Evolutionary conservation across 371 early-diverging fungal species (phyloP).

Genomic region (Rhizopus delemar): DNA sequence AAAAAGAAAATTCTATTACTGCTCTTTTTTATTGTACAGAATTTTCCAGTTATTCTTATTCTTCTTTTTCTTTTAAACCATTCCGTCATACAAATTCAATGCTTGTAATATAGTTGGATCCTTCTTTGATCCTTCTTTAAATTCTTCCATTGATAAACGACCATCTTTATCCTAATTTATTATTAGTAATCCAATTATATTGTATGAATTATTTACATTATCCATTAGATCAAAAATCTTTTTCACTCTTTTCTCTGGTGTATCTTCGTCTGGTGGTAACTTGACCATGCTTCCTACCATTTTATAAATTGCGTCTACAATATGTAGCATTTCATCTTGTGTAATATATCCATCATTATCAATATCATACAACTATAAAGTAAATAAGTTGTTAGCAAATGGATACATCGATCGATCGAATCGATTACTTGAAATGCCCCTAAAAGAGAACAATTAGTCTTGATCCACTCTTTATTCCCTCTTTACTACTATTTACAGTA

Average conservation of each 20-base stretch:
- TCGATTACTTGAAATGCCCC: constrained; percentile 45
- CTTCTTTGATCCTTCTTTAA: constrained; percentile 85
- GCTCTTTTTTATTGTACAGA: not conserved
- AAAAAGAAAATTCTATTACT: not conserved
- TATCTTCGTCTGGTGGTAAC: constrained; percentile 87
- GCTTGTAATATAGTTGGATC: constrained; percentile 91
- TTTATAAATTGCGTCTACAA: constrained; percentile 92
- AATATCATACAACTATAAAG: constrained; percentile 82
- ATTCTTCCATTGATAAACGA: constrained; percentile 79
- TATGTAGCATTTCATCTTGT: constrained; percentile 84
- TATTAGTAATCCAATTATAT: not conserved
- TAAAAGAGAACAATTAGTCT: constrained; percentile 5
- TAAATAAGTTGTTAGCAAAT: not conserved
- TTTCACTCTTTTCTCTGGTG: constrained; percentile 89
- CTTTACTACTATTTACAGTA: constrained; percentile 55
- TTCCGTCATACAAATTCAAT: constrained; percentile 82
- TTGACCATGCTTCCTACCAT: constrained; percentile 93
- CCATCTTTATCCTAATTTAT: constrained; percentile 70
- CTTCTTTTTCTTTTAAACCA: constrained; percentile 54
- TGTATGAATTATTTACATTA: constrained; percentile 43
- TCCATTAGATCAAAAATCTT: constrained; percentile 93
- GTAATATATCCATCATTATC: constrained; percentile 89
- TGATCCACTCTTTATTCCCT: not conserved
- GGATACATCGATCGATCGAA: not conserved
- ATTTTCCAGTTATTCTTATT: too few relatives aligned